phyloP scores from a whole-genome alignment of 768 basidiomycete species.

The Mycena indigotica region DNA sequence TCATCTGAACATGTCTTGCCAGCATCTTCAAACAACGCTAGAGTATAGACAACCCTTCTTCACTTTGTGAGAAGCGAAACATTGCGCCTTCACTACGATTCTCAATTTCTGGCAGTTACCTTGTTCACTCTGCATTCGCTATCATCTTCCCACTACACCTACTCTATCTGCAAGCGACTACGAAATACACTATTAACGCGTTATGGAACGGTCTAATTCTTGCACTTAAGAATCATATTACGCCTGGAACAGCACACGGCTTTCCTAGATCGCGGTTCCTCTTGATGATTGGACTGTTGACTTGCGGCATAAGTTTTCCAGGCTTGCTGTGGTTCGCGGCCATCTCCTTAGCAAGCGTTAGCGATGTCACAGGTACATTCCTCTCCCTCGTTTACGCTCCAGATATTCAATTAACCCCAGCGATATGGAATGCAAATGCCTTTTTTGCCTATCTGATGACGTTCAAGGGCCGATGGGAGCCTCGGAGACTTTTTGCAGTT shows the following conservation, averaged over 20 bases:
- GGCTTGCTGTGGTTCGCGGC: slow-evolving; percentile 55
- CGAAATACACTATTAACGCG: slow-evolving; percentile 47
- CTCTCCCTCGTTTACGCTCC: neutral
- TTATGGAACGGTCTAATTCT: slow-evolving; percentile 55
- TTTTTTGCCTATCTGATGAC: slow-evolving; percentile 91
- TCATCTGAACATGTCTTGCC: too few relatives aligned
- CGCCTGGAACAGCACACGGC: slow-evolving; percentile 30
- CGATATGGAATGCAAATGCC: slow-evolving; percentile 86
- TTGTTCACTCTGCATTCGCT: slow-evolving; percentile 82
- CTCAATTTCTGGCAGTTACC: slow-evolving; percentile 53
- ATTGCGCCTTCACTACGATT: neutral
- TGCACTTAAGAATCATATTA: slow-evolving; percentile 51
- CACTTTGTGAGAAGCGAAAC: slow-evolving; percentile 63
- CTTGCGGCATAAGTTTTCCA: slow-evolving; percentile 63
- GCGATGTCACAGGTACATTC: slow-evolving; percentile 72
- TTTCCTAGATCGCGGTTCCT: slow-evolving; percentile 43
- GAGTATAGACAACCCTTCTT: slow-evolving; percentile 88
- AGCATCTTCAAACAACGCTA: slow-evolving; percentile 81
- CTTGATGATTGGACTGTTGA: slow-evolving; percentile 44
- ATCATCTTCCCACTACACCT: slow-evolving; percentile 85
- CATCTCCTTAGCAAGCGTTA: slow-evolving; percentile 51
- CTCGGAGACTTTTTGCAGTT: slow-evolving; percentile 69
- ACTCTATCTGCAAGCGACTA: slow-evolving; percentile 54
- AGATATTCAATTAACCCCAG: slow-evolving; percentile 29
- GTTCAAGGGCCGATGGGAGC: slow-evolving; percentile 65